Base-by-base conservation (phyloP, 192 early-diverging fungal genomes). In the Coemansia sp. region DNA sequence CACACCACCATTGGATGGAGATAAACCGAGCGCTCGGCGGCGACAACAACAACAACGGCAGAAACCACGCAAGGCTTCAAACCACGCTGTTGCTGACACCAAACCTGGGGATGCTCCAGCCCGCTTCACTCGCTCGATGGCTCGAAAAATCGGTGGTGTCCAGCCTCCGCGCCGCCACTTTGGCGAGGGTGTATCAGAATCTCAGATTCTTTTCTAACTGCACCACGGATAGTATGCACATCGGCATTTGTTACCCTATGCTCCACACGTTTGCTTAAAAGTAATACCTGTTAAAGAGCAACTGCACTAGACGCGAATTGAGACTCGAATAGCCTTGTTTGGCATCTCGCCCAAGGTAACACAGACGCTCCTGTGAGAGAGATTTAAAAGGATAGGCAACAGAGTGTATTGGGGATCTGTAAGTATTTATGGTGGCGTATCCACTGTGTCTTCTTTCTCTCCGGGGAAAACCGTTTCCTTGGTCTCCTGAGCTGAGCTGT, bases 101-200 rank as follows among this genome's bases (percentile, higher is more conserved):
- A 28, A 31, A 13, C 23, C 26, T 6, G 6, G 62, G 61, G 63
- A 67, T 10, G 63, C 58, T 18, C 65, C 77, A 5, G 28, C 13
- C 38, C 67, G 77, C 26, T 74, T 79, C 65, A 79, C 77, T 26
- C 63, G 77, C 50, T 79, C 77, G n/a, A 73, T 79, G 77, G 77
- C 77, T 26, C 69, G 67, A 21, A 64, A 64, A 42, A 42, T 63
- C 4, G 77, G 77, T 59, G 66, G 66, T 28, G 65, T 79, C 16
- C 61, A 79, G 64, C 48, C 48, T 2, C 67, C 71, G 1, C 71
- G 71, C 38, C 63, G 77, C 3, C 57, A 67, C 42, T 79, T 73
- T 60, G 77, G 77, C 67, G 77, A 74, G 23, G 77, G 77, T 37
- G 77, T 79, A 16, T 70, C 71, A 6, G 50, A 71, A 20, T 67